Evolutionary conservation across 2,329 filamentous ascomycete genomes (phyloP).

Genomic region (Aspergillus unguis): DNA sequence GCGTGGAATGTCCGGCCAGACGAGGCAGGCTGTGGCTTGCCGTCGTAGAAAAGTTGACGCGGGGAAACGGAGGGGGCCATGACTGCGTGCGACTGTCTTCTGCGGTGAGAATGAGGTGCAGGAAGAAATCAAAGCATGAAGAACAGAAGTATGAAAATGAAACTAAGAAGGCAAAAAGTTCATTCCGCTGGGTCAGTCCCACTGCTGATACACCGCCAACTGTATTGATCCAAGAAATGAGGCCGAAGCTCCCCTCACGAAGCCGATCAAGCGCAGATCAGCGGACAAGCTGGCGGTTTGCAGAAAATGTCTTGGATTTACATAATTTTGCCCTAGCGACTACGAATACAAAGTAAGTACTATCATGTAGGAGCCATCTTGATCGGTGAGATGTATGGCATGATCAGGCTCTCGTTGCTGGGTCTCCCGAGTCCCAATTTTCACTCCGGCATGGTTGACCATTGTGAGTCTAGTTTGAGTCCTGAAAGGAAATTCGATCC

Average conservation of each 20-base stretch:
- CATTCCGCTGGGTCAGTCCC: too few species aligned
- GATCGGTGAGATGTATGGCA: not conserved
- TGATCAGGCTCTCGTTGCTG: not conserved
- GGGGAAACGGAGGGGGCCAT: constrained; percentile 41
- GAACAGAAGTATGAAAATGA: constrained; percentile 3
- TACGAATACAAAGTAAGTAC: too few species aligned
- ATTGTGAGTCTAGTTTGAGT: not conserved
- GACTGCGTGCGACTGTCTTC: constrained; percentile 9
- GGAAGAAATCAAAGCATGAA: not conserved
- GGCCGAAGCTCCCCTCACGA: not conserved
- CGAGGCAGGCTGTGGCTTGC: constrained; percentile 60
- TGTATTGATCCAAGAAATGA: not conserved
- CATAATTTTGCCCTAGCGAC: too few species aligned
- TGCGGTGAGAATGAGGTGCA: not conserved
- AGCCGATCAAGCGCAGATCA: too few species aligned
- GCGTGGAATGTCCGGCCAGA: constrained; percentile 65
- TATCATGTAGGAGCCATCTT: too few species aligned
- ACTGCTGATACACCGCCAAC: not conserved
- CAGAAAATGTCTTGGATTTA: not conserved
- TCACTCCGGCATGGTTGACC: constrained; percentile 7
- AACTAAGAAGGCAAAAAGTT: constrained; percentile 3
- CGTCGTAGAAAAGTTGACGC: constrained; percentile 72
- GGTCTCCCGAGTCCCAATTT: not conserved
- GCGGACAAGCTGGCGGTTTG: not conserved
- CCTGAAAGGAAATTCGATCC: constrained; percentile 16